Base-by-base conservation (phyloP, 257 asterid species). In the Agastache rugosa region DNA sequence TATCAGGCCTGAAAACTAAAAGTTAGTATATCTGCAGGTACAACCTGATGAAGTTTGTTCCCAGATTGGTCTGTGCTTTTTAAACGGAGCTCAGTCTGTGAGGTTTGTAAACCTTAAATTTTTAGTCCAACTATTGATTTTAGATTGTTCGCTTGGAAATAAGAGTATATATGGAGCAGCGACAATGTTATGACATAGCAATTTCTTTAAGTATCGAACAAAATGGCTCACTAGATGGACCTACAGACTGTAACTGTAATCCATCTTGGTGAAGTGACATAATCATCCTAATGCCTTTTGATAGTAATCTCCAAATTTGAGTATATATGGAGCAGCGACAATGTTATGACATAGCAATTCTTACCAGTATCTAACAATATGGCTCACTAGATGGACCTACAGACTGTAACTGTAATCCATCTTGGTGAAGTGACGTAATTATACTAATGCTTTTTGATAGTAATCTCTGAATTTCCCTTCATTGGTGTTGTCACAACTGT, bases 21-120 rank as follows among this genome's bases (percentile, higher is more conserved):
- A 42, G 8, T 23, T 27, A 2, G 25, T 62, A 23, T 66, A 15
- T 75, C 27, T 84, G 85, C 89, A 94, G 99, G 92, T 92, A 23
- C 75, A 47, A 81, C 99, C 99, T 12, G 77, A 77, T 73, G 44
- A 66, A 87, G 88, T 95, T 78, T 95, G 99, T 81, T 75, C 91
- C 7, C 93, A 87, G 73, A 44, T 82, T 23, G 96, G 97, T 56
- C 63, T 94, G 76, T 94, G 99, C 79, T 16, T 50, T 66, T 74
- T 77, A 42, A 75, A 75, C 9, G 90, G 85, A 48, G 85, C 88
- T 79, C 72, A 87, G 77, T 83, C 87, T 29, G 77, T 71, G 78
- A 91, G 93, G 93, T 92, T 19, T 65, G 89, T 41, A 48, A 73
- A 53, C 17, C 61, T 79, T 55, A 35, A 56, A 37, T 56, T 55